A percentile compares a stretch with the other conserved stretches of the same genome.
phyloP scores from a whole-genome alignment of 208 protist genomes.

The Acanthamoeba lenticulata region DNA sequence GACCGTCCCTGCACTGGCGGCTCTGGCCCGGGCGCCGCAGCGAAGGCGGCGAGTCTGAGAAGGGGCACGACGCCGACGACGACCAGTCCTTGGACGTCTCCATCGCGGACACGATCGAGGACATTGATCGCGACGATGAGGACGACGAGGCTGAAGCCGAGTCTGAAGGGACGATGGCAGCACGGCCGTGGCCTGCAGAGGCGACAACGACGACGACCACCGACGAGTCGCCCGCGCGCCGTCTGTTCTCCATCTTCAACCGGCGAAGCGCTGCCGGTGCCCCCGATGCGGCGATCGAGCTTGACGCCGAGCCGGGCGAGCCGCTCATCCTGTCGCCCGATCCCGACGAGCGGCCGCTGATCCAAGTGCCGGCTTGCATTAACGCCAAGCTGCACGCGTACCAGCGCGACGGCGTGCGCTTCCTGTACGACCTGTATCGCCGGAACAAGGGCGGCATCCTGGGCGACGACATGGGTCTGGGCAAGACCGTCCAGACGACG shows the following conservation, averaged over 20 bases:
- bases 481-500: slow-evolving; percentile 27
- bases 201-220: too few species aligned
- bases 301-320: neutral
- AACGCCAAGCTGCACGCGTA: slow-evolving; percentile 67
- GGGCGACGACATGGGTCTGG: slow-evolving; percentile 70
- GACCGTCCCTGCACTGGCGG: neutral
- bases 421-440: slow-evolving; percentile 61
- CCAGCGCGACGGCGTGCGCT: slow-evolving; percentile 62
- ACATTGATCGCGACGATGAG: slow-evolving; percentile 27
- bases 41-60: neutral
- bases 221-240: slow-evolving; percentile 1
- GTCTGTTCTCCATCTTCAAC: slow-evolving; percentile 52
- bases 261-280: too few species aligned
- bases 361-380: slow-evolving; percentile 54
- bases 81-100: neutral
- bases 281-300: neutral
- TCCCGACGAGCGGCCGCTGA: neutral
- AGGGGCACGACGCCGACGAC: neutral
- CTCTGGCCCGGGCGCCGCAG: neutral
- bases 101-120: slow-evolving; percentile 4
- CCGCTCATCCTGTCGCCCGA: neutral
- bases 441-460: slow-evolving; percentile 70
- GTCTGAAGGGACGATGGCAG: too few species aligned
- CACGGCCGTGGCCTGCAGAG: too few species aligned
- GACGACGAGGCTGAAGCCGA: too few species aligned